These are phyloP conservation scores for Saccharum spontaneum DNA, from an alignment of 176 grass and related monocot genomes.

Conservation along the genomic window DNA sequence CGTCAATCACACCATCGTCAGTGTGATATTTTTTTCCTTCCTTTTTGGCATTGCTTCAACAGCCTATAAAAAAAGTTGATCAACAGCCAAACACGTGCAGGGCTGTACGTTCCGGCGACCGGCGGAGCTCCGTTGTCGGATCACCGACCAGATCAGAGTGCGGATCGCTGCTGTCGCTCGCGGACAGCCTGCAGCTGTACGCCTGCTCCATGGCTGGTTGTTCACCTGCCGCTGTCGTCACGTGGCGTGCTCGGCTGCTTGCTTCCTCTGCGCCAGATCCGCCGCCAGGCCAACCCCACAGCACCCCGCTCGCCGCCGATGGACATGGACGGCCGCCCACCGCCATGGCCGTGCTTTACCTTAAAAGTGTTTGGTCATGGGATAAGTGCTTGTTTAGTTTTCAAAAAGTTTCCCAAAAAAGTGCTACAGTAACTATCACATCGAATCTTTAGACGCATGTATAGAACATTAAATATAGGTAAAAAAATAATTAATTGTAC, in stretches of 20 bases:
- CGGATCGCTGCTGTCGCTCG: neutral
- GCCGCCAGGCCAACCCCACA: neutral
- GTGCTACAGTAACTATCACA: no score
- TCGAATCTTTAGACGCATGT: no score
- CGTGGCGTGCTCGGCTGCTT: neutral
- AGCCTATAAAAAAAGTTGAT: neutral
- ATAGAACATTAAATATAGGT: no score
- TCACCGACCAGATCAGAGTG: neutral
- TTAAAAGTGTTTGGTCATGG: no score
- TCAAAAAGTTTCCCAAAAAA: no score
- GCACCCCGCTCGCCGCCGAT: neutral
- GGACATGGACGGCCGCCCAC: neutral
- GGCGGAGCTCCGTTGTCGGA: neutral
- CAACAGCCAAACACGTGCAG: neutral
- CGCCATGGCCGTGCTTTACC: no score
- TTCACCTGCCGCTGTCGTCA: slow-evolving; percentile 12
- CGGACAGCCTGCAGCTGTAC: neutral
- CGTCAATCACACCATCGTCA: neutral
- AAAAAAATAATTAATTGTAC: no score
- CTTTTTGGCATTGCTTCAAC: neutral
- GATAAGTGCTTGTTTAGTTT: no score
- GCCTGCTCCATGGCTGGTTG: neutral
- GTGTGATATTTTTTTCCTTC: neutral
- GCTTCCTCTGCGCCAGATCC: neutral
- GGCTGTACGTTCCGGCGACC: neutral